Evolutionary conservation across 805 yeast species (phyloP), one percentile per base, ranked within the genome.

Genomic region (Saturnispora bothae): DNA sequence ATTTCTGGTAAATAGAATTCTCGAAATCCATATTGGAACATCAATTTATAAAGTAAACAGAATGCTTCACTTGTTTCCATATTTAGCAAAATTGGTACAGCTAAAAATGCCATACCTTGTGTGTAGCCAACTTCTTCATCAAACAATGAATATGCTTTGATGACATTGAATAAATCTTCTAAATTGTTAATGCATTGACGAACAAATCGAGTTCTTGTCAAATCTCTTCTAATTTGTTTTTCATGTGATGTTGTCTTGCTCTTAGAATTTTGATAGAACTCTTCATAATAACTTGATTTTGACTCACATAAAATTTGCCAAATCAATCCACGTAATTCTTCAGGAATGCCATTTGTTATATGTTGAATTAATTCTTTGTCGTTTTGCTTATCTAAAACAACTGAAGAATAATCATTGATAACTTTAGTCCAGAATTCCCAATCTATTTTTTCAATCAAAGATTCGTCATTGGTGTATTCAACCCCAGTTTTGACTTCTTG

Each of bases 101-200:
- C 73, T 31, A 92, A 74, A 52, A 92, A 92, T 1, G 94, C 94
- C 96, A 92, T 86, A 6, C 98, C 97, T 59, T 92, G 98, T 2
- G 96, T 92, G 53, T 92, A 92, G 0, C 98, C 98, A 36, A 92
- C 96, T 36, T 88, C 96, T 1, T 82, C 76, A 56, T 92, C 97
- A 55, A 73, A 80, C 34, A 84, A 61, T 17, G 92, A 76, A 61
- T 89, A 92, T 0, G 86, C 88, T 52, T 82, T 83, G 44, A 92
- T 71, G 21, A 92, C 78, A 40, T 77, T 75, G 52, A 66, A 82
- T 26, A 92, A 62, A 35, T 83, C 76, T 25, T 72, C 78, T 10
- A 68, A 61, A 49, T 78, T 77, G 20, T 66, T 67, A 18, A 69
- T 69, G 9, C 67, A 65, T 41, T 63, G 60, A 13, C 83, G 73